phyloP scores from a whole-genome alignment of 345 rosid genomes.

The Lagerstroemia speciosa region DNA sequence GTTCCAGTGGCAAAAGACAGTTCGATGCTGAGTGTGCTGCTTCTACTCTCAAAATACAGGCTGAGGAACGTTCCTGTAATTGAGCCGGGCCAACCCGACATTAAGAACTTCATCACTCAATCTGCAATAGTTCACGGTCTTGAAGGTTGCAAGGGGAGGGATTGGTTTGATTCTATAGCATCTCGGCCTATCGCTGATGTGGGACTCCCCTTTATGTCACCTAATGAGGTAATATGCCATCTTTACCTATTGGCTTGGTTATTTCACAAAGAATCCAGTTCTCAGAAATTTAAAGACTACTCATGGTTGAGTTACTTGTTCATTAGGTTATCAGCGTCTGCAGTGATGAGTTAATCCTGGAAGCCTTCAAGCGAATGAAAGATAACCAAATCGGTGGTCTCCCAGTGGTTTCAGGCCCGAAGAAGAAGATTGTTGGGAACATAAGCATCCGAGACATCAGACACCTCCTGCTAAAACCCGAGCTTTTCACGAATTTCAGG shows the following conservation, averaged over 20 bases:
- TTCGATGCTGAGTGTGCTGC: slow-evolving; percentile 72
- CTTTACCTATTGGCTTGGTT: not conserved
- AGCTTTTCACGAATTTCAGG: slow-evolving; percentile 81
- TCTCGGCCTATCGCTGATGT: slow-evolving; percentile 54
- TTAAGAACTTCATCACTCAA: slow-evolving; percentile 81
- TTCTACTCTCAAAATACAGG: slow-evolving; percentile 76
- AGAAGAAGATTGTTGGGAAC: slow-evolving; percentile 37
- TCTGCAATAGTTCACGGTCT: slow-evolving; percentile 75
- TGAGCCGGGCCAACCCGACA: slow-evolving; percentile 51
- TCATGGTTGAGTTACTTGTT: slow-evolving; percentile 4
- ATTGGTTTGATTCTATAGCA: slow-evolving; percentile 79
- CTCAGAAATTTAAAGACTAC: not conserved
- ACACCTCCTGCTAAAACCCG: slow-evolving; percentile 64
- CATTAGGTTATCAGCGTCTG: slow-evolving; percentile 52
- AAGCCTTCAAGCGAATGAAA: slow-evolving; percentile 78
- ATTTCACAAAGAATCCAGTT: not conserved
- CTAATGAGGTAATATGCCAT: slow-evolving; percentile 35
- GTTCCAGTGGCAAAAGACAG: slow-evolving; percentile 63
- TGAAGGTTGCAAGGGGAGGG: slow-evolving; percentile 76
- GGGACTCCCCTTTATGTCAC: slow-evolving; percentile 80
- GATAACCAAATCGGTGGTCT: slow-evolving; percentile 75
- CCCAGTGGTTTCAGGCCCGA: slow-evolving; percentile 49
- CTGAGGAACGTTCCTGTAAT: slow-evolving; percentile 72
- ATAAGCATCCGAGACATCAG: slow-evolving; percentile 56
- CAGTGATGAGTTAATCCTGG: slow-evolving; percentile 55